These are phyloP conservation scores for Incumbomyces lentus DNA, from an alignment of 2,329 filamentous ascomycete genomes.

Conservation along the genomic window DNA sequence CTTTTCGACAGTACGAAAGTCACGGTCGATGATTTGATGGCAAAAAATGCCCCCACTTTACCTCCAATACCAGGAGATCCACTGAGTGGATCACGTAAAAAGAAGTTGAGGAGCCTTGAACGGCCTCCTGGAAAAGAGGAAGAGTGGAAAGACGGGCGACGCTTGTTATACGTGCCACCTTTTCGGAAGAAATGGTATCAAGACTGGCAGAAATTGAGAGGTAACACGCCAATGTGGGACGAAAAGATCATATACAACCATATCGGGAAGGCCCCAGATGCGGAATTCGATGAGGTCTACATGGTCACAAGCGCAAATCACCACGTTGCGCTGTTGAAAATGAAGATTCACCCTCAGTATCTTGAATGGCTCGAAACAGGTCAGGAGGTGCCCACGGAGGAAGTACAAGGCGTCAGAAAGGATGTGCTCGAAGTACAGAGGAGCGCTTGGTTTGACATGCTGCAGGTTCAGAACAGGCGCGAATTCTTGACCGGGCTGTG, in stretches of 20 bases:
- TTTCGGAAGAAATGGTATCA: conserved; percentile 20
- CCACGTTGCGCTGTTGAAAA: conserved; percentile 49
- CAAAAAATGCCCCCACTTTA: conserved; percentile 5
- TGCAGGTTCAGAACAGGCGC: conserved; percentile 43
- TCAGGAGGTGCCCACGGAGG: conserved; percentile 15
- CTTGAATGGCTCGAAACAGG: conserved; percentile 44
- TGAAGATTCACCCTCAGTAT: conserved; percentile 48
- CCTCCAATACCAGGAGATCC: conserved; percentile 1
- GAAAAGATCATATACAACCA: conserved; percentile 18
- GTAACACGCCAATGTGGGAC: conserved; percentile 17
- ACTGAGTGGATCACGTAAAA: conserved; percentile 23
- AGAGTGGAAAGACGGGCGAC: conserved; percentile 13
- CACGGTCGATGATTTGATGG: conserved; percentile 15
- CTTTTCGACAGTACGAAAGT: conserved; percentile 11
- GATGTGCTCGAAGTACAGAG: conserved; percentile 41
- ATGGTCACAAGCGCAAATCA: conserved; percentile 54
- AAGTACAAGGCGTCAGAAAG: neutral
- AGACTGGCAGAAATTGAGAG: conserved; percentile 18
- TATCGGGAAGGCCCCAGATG: conserved; percentile 12
- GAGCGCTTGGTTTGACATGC: conserved; percentile 50
- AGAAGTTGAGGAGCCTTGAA: conserved; percentile 13
- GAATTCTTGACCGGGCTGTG: conserved; percentile 49
- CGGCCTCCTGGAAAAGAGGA: conserved; percentile 5
- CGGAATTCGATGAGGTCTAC: conserved; percentile 40
- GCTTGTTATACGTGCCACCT: conserved; percentile 16